Evolutionary conservation across 2,329 filamentous ascomycete species (phyloP).

Genomic region (Colletotrichum liriopes): DNA sequence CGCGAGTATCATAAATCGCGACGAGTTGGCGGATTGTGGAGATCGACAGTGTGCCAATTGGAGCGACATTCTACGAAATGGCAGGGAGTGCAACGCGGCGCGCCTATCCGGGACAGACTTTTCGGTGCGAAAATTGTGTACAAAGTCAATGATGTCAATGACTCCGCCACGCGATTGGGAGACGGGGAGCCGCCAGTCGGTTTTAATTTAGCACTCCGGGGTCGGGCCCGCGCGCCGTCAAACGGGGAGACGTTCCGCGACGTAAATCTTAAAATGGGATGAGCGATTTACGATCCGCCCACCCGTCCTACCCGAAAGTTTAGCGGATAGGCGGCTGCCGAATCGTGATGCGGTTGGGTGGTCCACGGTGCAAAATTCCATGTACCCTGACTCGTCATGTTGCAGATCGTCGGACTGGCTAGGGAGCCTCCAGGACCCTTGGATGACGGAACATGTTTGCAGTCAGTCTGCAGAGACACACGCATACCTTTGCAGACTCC

Average conservation of each 20-base stretch:
- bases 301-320: conserved; percentile 12
- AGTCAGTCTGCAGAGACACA: not conserved
- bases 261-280: not conserved
- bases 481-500: not conserved
- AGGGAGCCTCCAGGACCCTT: not conserved
- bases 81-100: not conserved
- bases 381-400: conserved; percentile 30
- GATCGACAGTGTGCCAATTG: not conserved
- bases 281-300: conserved; percentile 5
- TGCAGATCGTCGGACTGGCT: not conserved
- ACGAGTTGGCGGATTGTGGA: too few species aligned
- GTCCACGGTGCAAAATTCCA: conserved; percentile 9
- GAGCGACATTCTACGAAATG: not conserved
- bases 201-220: not conserved
- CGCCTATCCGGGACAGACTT: not conserved
- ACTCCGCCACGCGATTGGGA: conserved; percentile 22
- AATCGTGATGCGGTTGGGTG: not conserved
- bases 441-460: not conserved
- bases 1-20: not conserved
- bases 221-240: conserved; percentile 13
- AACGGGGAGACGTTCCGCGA: conserved; percentile 1
- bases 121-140: not conserved
- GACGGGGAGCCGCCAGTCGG: not conserved
- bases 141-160: conserved; percentile 57
- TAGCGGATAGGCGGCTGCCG: conserved; percentile 1